Evolutionary conservation across 192 early-diverging fungal genomes (phyloP).

Genomic region (Coemansia reversa): DNA sequence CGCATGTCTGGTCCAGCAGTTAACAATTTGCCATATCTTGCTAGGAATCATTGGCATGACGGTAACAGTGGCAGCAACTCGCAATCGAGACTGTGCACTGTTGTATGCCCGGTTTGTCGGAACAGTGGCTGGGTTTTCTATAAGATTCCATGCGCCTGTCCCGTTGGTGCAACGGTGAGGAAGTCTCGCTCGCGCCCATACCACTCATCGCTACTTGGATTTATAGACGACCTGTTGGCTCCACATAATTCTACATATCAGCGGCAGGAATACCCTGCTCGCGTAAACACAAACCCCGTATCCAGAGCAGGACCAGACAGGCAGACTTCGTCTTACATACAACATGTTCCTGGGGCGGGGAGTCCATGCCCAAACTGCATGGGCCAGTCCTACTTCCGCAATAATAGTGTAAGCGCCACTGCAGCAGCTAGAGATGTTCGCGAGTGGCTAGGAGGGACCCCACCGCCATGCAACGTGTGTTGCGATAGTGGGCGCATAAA

Average conservation of each 20-base stretch:
- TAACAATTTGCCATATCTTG: neutral
- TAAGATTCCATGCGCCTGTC: conserved; percentile 28
- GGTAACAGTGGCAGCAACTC: neutral
- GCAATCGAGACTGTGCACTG: conserved; percentile 4
- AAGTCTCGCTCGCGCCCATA: conserved; percentile 15
- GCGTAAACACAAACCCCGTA: neutral
- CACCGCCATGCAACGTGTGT: conserved; percentile 36
- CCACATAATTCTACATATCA: conserved; percentile 5
- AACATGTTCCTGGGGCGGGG: conserved; percentile 31
- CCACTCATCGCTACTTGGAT: conserved; percentile 26
- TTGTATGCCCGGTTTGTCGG: conserved; percentile 22
- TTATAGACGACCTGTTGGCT: conserved; percentile 30
- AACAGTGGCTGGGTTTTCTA: conserved; percentile 30
- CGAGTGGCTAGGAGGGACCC: conserved; percentile 16
- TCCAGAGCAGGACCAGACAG: neutral
- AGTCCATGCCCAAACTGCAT: conserved; percentile 34
- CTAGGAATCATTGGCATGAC: neutral
- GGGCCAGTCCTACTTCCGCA: conserved; percentile 44
- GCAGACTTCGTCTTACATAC: neutral
- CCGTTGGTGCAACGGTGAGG: conserved; percentile 13
- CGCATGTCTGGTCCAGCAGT: conserved; percentile 15
- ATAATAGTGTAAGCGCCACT: conserved; percentile 4
- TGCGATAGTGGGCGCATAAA: conserved; percentile 28
- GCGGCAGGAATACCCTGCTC: neutral
- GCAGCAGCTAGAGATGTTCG: conserved; percentile 19